Conservation (phyloP, 768 basidiomycete genomes). For the Erythrobasidium yunnanense region DNA sequence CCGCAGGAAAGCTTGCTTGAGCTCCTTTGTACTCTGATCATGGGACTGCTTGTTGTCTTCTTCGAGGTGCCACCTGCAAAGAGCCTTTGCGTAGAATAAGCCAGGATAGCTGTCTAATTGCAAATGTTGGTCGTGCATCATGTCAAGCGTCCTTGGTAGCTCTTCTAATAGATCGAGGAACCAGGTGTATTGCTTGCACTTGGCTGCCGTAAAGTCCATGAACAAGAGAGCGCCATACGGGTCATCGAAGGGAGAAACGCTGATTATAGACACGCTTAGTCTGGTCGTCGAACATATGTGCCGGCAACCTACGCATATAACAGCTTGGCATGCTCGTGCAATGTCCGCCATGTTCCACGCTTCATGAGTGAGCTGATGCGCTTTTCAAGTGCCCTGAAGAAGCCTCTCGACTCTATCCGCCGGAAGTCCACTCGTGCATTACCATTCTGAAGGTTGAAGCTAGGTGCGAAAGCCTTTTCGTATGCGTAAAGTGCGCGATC, state of each 20-base stretch:
- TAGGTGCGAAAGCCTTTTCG: constrained; percentile 74
- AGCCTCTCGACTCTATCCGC: constrained; percentile 77
- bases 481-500: constrained; percentile 88
- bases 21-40: constrained; percentile 54
- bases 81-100: constrained; percentile 42
- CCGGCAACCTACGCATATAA: constrained; percentile 49
- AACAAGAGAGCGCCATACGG: constrained; percentile 76
- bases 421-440: constrained; percentile 78
- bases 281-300: not conserved
- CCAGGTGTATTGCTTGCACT: constrained; percentile 70
- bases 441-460: constrained; percentile 74
- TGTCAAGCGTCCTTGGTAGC: not conserved
- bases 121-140: not conserved
- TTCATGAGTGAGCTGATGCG: constrained; percentile 76
- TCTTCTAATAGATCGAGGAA: constrained; percentile 49
- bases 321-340: constrained; percentile 83
- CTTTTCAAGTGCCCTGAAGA: constrained; percentile 77
- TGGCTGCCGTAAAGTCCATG: constrained; percentile 74
- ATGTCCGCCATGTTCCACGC: constrained; percentile 76
- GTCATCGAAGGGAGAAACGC: constrained; percentile 70
- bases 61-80: constrained; percentile 39
- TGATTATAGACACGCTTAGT: not conserved
- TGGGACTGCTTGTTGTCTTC: constrained; percentile 47
- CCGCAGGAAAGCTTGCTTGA: constrained; percentile 59
- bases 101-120: constrained; percentile 50